A percentile compares a stretch with the other conserved stretches of the same genome.
These are phyloP conservation scores for Cryphonectria parasitica DNA, from an alignment of 2,329 filamentous ascomycete genomes.

Conservation along the genomic window DNA sequence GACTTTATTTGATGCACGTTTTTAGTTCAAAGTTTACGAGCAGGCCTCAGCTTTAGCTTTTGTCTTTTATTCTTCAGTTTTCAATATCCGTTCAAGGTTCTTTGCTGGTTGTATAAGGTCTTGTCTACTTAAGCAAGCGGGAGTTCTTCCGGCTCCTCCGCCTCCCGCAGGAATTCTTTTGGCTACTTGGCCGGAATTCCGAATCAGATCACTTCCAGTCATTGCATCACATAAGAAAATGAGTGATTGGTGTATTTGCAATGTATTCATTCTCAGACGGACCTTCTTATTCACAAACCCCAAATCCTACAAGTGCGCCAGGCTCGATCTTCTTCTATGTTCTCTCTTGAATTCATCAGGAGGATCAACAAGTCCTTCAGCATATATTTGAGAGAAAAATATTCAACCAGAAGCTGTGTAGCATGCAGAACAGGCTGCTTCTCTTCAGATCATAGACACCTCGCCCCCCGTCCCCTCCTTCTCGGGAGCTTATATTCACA, in stretches of 20 bases:
- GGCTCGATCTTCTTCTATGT: background rate
- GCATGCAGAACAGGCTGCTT: background rate
- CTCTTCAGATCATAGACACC: background rate
- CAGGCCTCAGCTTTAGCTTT: background rate
- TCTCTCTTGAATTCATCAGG: background rate
- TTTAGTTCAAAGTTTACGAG: background rate
- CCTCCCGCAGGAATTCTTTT: background rate
- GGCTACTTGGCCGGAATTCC: background rate
- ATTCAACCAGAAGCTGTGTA: background rate
- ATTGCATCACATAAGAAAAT: no score
- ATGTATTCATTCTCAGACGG: background rate
- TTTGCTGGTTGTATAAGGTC: background rate
- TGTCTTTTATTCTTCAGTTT: no score
- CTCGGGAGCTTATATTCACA: conserved; percentile 5
- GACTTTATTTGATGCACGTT: background rate
- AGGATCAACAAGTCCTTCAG: background rate
- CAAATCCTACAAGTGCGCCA: background rate
- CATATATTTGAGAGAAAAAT: background rate
- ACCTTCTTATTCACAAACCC: background rate
- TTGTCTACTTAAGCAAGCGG: background rate
- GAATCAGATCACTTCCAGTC: background rate
- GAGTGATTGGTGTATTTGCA: background rate
- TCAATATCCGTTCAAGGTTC: background rate
- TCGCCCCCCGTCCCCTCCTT: background rate
- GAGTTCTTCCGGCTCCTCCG: no score